Base-by-base conservation (phyloP, 2,329 filamentous ascomycete genomes). In the Aspergillus ibericus region DNA sequence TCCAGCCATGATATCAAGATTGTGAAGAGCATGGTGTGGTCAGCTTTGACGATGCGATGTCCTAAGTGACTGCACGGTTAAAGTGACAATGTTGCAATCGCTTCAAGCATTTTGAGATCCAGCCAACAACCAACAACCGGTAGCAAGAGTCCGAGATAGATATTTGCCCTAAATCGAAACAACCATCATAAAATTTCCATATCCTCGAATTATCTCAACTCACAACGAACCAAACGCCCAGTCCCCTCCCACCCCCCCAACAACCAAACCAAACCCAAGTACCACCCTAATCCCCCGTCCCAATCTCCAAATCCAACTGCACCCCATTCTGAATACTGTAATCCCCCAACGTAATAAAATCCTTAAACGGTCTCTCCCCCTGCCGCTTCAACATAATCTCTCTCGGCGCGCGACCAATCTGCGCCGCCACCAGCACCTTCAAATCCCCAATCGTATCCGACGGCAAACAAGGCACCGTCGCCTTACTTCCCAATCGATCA, bases 241-340 rank as follows among this genome's bases (percentile, higher is more conserved):
- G 5, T 9, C 36, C n/a, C 6, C 15, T 13, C 3, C 4, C 5
- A 49, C 5, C 10, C 16, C n/a, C 12, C 25, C 12, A 29, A 32
- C 29, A 32, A 9, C 6, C 29, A 8, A 13, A 13, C 22, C 34
- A 15, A 5, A 27, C 25, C 34, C 34, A 35, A n/a, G 5, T 3
- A 36, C 4, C 34, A 13, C n/a, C 10, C 63, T 66, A 80, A 70
- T 80, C 78, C 38, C 78, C 78, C 4, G 78, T 81, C 59, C 80
- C 78, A 60, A 81, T 77, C 65, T 81, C 78, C 73, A 81, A 68
- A 68, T 81, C 79, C 70, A 81, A 70, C 64, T 81, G 79, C 50
- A 96, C 92, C 9, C 93, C 93, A 77, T 95, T 95, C 68, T 89
- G 92, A 58, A 98, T 88, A n/a, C 91, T 92, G 76, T 97, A 98